A percentile compares a stretch with the other conserved stretches of the same genome.
Conservation (phyloP, 805 yeast genomes). For the Cyberlindnera mycetangii region DNA sequence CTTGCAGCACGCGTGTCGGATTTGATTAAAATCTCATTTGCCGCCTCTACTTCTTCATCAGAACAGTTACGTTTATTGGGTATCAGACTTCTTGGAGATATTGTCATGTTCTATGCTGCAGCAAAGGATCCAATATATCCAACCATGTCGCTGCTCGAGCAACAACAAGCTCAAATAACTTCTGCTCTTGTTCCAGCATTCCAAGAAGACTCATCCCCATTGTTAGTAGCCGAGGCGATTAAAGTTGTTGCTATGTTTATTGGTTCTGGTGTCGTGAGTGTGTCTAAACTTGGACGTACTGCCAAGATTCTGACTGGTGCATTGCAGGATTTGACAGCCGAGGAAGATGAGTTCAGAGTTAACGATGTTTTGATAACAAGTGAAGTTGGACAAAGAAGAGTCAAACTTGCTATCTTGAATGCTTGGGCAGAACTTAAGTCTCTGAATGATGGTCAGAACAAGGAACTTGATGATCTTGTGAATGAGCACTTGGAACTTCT, state of each 20-base stretch:
- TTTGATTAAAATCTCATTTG: conserved; percentile 71
- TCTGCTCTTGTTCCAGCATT: conserved; percentile 90
- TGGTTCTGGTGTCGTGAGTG: conserved; percentile 52
- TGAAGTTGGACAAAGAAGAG: conserved; percentile 39
- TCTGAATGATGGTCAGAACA: conserved; percentile 26
- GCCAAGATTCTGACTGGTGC: conserved; percentile 63
- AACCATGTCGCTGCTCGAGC: conserved; percentile 70
- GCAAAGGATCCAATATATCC: conserved; percentile 71
- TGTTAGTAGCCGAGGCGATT: conserved; percentile 73
- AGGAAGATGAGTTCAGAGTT: conserved; percentile 39
- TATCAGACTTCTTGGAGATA: conserved; percentile 58
- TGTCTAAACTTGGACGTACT: conserved; percentile 50
- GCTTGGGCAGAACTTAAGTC: conserved; percentile 69
- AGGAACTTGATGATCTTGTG: conserved; percentile 47
- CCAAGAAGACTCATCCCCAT: conserved; percentile 65
- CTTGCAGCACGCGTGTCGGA: conserved; percentile 53
- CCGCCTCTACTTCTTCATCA: conserved; percentile 74
- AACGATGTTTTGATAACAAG: conserved; percentile 53
- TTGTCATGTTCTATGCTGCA: conserved; percentile 58
- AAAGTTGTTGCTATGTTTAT: conserved; percentile 75
- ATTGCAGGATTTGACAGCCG: conserved; percentile 49
- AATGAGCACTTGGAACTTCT: conserved; percentile 56
- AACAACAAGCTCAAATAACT: conserved; percentile 91
- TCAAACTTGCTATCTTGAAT: conserved; percentile 59
- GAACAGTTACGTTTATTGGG: conserved; percentile 61